phyloP scores from a whole-genome alignment of 208 protist genomes.

The Porcisia deanei region DNA sequence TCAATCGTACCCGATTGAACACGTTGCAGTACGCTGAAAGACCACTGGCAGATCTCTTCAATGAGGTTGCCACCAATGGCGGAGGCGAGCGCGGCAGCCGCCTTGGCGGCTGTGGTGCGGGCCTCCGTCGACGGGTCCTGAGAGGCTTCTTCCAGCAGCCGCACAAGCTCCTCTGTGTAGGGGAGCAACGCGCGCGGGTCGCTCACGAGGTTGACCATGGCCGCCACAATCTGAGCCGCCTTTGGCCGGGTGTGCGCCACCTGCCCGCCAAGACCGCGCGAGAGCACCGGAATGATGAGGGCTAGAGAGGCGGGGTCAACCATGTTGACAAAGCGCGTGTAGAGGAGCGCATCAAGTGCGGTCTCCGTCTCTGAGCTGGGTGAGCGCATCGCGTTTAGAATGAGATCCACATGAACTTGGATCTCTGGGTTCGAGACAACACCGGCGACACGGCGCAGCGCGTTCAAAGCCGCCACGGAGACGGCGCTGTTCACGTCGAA shows the following conservation, averaged over 20 bases:
- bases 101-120: slow-evolving; percentile 88
- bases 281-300: slow-evolving; percentile 90
- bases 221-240: slow-evolving; percentile 91
- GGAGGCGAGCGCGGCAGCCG: slow-evolving; percentile 72
- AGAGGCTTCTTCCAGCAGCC: slow-evolving; percentile 81
- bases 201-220: slow-evolving; percentile 87
- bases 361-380: slow-evolving; percentile 89
- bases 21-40: slow-evolving; percentile 74
- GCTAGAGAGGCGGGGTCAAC: slow-evolving; percentile 93
- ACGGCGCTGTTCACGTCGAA: slow-evolving; percentile 92
- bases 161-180: slow-evolving; percentile 86
- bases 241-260: slow-evolving; percentile 79
- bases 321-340: slow-evolving; percentile 92
- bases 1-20: slow-evolving; percentile 74
- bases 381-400: slow-evolving; percentile 87
- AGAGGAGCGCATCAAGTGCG: slow-evolving; percentile 92
- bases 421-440: slow-evolving; percentile 93
- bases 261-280: slow-evolving; percentile 79
- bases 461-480: slow-evolving; percentile 72
- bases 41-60: slow-evolving; percentile 80
- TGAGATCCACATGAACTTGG: slow-evolving; percentile 86
- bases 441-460: slow-evolving; percentile 86
- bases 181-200: slow-evolving; percentile 84
- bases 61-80: slow-evolving; percentile 72
- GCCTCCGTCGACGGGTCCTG: slow-evolving; percentile 86